Percentiles rank a stretch among this genome's conserved stretches.
Evolutionary conservation across 164 flowering plant species (phyloP).

Genomic region (Vitis labrusca): DNA sequence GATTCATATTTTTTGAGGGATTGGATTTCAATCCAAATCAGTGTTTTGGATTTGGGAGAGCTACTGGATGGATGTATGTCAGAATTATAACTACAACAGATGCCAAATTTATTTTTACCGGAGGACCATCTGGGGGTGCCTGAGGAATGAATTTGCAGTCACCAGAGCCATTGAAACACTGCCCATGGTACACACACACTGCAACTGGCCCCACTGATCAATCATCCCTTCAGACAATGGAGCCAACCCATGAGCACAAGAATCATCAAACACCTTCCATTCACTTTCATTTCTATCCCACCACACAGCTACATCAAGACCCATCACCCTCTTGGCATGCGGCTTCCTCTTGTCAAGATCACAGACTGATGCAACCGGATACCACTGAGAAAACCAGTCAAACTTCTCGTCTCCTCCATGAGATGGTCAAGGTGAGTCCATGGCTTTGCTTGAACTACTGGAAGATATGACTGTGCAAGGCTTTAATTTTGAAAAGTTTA

Average conservation of each 20-base stretch:
- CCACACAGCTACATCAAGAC: constrained; percentile 91
- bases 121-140: constrained; percentile 85
- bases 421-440: constrained; percentile 22
- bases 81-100: too few species aligned
- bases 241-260: constrained; percentile 93
- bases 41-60: neutral
- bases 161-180: constrained; percentile 92
- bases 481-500: constrained; percentile 26
- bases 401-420: constrained; percentile 39
- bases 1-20: too few species aligned
- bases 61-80: too few species aligned
- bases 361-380: constrained; percentile 68
- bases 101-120: constrained; percentile 32
- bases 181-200: constrained; percentile 92
- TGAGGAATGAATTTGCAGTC: constrained; percentile 90
- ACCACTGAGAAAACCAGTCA: constrained; percentile 87
- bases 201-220: constrained; percentile 88
- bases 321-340: constrained; percentile 73
- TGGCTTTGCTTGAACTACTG: constrained; percentile 28
- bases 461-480: constrained; percentile 31
- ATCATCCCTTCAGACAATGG: constrained; percentile 91
- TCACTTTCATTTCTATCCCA: constrained; percentile 73
- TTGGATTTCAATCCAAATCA: too few species aligned
- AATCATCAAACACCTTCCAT: constrained; percentile 88
- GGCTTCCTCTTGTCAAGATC: constrained; percentile 90